Evolutionary conservation across 352 stramenopile genomes (phyloP).

Genomic region (Pythium aristosporum): DNA sequence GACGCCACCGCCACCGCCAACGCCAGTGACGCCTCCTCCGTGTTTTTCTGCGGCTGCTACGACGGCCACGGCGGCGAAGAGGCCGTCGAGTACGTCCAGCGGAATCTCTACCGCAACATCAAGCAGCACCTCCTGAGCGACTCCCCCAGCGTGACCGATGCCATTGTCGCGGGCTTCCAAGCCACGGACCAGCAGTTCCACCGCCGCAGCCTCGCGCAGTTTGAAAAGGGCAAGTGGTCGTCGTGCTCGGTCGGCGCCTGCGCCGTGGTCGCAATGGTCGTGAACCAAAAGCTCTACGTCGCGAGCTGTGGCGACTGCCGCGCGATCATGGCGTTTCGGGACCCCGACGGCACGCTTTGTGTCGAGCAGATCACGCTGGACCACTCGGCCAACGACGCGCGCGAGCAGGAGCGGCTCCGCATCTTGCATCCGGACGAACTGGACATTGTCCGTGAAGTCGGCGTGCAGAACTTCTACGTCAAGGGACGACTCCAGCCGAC

Average conservation of each 20-base stretch:
- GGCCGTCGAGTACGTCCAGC: conserved; percentile 67
- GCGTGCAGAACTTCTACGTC: conserved; percentile 66
- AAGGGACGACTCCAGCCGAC: conserved; percentile 70
- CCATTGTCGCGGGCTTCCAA: conserved; percentile 57
- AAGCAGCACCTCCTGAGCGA: conserved; percentile 32
- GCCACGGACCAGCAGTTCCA: conserved; percentile 66
- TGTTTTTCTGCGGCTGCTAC: conserved; percentile 77
- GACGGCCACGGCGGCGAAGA: conserved; percentile 65
- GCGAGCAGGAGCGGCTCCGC: conserved; percentile 54
- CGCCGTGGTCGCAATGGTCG: conserved; percentile 53
- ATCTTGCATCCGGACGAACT: conserved; percentile 60
- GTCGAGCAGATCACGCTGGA: conserved; percentile 70
- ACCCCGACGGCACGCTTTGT: conserved; percentile 42
- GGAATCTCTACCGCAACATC: conserved; percentile 61
- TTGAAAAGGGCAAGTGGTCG: conserved; percentile 53
- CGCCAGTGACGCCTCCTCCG: conserved; percentile 17
- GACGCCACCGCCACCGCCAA: no score
- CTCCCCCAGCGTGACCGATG: conserved; percentile 35
- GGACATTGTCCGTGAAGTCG: conserved; percentile 70
- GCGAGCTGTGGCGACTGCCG: conserved; percentile 67
- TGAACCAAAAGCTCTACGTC: conserved; percentile 56
- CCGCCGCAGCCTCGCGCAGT: conserved; percentile 47
- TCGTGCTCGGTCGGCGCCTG: conserved; percentile 66
- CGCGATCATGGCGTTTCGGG: conserved; percentile 63
- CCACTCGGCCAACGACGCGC: conserved; percentile 64